Evolutionary conservation across 225 moss, liverwort and hornwort genomes (phyloP).

Genomic region (Ulota crispa): DNA sequence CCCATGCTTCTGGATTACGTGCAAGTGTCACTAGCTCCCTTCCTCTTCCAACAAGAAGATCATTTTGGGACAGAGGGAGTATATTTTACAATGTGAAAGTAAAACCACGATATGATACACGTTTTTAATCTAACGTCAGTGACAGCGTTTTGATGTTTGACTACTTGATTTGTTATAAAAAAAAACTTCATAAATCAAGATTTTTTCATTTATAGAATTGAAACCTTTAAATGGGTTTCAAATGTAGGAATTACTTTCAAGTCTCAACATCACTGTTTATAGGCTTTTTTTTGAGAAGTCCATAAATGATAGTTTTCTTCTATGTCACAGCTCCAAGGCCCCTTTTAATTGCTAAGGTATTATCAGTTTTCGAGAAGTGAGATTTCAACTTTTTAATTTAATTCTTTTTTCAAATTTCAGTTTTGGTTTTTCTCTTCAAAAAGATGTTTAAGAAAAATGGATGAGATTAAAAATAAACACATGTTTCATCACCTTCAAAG

Average conservation of each 20-base stretch:
- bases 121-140: neutral
- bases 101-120: neutral
- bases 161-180: neutral
- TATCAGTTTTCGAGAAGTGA: too few relatives aligned
- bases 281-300: accelerated
- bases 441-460: too few relatives aligned
- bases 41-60: too few relatives aligned
- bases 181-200: too few relatives aligned
- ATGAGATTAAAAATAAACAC: too few relatives aligned
- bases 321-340: accelerated
- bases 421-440: too few relatives aligned
- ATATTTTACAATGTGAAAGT: neutral
- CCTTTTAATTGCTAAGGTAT: neutral
- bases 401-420: too few relatives aligned
- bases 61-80: too few relatives aligned
- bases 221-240: neutral
- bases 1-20: too few relatives aligned
- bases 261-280: accelerated
- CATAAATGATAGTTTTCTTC: neutral
- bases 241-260: too few relatives aligned
- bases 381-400: too few relatives aligned
- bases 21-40: too few relatives aligned
- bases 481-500: neutral
- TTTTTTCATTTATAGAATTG: accelerated
- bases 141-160: neutral